Base-by-base conservation (phyloP, 2,329 filamentous ascomycete genomes). In the Purpureocillium lavendulum region DNA sequence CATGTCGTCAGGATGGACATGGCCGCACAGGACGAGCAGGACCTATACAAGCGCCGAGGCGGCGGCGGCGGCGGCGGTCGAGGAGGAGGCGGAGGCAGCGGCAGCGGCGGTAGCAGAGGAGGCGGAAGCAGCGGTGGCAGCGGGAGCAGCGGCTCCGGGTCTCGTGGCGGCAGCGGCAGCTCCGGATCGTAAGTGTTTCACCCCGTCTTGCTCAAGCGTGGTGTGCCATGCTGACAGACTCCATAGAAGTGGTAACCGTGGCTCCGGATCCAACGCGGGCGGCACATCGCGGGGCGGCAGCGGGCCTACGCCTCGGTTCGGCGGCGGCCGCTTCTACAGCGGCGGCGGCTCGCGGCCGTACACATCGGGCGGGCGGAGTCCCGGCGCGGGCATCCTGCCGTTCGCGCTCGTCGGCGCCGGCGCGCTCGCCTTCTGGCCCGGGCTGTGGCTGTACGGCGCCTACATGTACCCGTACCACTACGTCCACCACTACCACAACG, bases 261-360 rank as follows among this genome's bases (percentile, higher is more conserved):
- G 39, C 4, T 18, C 47, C n/a, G 41, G 30, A 30, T 66, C 60
- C 37, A 69, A 65, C 42, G 26, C 50, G 0, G 75, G 75, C 47
- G 75, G 76, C 36, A 54, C 60, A 8, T 80, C 80, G 4, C 67
- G 60, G 4, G 60, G 66, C 7, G 81, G 82, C 42, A 74, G 71
- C 38, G 81, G 82, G 13, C 61, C 71, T 1, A 50, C 64, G 13
- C 77, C 76, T 4, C 44, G 53, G 1, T 87, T 73, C 51, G 81
- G 77, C 33, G 77, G 78, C 30, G 80, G 81, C 7, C 51, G 55
- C 38, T 84, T 72, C 58, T 88, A 87, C 53, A 73, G 74, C 30
- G 82, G 82, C 36, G 85, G 85, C 36, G 71, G 78, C 0, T 44
- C 64, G 3, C 54, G 56, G 1, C 82, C 85, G 2, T 90, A 84